Conservation (phyloP, 108 stramenopile genomes). For the Skeletonema grethae region DNA sequence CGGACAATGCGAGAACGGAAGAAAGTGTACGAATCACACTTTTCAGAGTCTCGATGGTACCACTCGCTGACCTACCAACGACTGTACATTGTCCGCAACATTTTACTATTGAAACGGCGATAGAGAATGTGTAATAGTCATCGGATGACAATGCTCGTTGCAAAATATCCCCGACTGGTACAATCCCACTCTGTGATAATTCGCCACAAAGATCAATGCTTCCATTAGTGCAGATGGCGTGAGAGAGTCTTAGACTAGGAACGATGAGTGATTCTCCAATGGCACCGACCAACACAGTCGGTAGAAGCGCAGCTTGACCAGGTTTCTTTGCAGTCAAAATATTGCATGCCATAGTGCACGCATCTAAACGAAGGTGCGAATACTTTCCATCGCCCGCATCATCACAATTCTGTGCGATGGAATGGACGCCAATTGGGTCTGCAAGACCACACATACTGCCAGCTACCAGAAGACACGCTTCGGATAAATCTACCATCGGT, state of each 20-base stretch:
- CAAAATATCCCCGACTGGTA: slow-evolving; percentile 76
- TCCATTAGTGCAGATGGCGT: slow-evolving; percentile 74
- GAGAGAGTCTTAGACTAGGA: slow-evolving; percentile 62
- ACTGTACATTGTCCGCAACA: slow-evolving; percentile 72
- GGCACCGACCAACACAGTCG: slow-evolving; percentile 74
- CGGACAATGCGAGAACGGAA: slow-evolving; percentile 55
- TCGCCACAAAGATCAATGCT: slow-evolving; percentile 62
- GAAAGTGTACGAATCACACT: slow-evolving; percentile 69
- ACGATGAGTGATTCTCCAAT: slow-evolving; percentile 65
- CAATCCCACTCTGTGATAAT: slow-evolving; percentile 64
- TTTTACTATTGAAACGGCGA: slow-evolving; percentile 62
- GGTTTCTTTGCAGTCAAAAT: slow-evolving; percentile 48
- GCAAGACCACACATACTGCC: slow-evolving; percentile 77
- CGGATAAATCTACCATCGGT: slow-evolving; percentile 69
- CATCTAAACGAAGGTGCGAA: slow-evolving; percentile 53
- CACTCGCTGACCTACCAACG: slow-evolving; percentile 39
- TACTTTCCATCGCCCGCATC: slow-evolving; percentile 45
- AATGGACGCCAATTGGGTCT: too few relatives aligned
- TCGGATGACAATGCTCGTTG: slow-evolving; percentile 55
- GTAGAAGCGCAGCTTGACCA: slow-evolving; percentile 54
- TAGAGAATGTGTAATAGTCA: slow-evolving; percentile 66
- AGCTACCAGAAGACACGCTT: slow-evolving; percentile 68
- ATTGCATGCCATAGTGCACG: slow-evolving; percentile 65
- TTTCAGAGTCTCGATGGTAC: slow-evolving; percentile 57
- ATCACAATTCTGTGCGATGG: neutral